These are phyloP conservation scores for Cytospora piceicola DNA, from an alignment of 2,329 filamentous ascomycete species.

Conservation along the genomic window DNA sequence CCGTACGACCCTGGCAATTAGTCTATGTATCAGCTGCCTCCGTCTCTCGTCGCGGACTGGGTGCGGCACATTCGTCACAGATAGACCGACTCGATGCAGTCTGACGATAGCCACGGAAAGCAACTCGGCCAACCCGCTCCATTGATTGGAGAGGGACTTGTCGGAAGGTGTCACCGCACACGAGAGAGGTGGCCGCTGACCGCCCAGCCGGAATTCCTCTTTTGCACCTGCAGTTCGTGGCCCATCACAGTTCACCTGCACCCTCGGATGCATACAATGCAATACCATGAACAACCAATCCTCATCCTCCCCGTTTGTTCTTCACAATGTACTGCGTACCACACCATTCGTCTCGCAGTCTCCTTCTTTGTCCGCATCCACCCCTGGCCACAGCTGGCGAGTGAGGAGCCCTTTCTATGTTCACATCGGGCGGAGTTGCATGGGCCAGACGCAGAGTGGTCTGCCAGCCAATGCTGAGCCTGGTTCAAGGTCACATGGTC, in stretches of 20 bases:
- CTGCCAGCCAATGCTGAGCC: conserved; percentile 28
- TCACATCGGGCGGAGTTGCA: conserved; percentile 26
- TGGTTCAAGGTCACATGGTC: conserved; percentile 26
- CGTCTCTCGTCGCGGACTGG: not conserved
- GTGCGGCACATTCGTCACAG: conserved; percentile 12
- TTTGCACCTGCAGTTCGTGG: conserved; percentile 23
- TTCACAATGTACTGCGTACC: conserved; percentile 12
- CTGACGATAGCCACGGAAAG: conserved; percentile 26
- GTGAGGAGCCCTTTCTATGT: conserved; percentile 23
- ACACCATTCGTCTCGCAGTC: conserved; percentile 9
- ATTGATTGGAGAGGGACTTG: conserved; percentile 26
- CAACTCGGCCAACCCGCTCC: conserved; percentile 25
- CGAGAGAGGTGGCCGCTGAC: conserved; percentile 27
- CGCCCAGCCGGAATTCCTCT: conserved; percentile 21
- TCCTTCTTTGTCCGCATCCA: conserved; percentile 14
- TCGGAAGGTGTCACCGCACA: conserved; percentile 29
- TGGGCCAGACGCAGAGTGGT: conserved; percentile 27
- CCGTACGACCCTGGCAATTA: not conserved
- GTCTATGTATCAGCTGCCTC: not conserved
- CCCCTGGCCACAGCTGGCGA: conserved; percentile 25
- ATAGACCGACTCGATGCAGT: conserved; percentile 22
- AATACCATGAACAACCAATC: conserved; percentile 22
- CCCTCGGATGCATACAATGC: conserved; percentile 25
- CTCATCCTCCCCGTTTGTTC: conserved; percentile 15
- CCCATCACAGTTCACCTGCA: conserved; percentile 29